Percentiles rank a stretch among this genome's conserved stretches.
These are phyloP conservation scores for Polytrichum commune DNA, from an alignment of 225 moss, liverwort and hornwort species.

Conservation along the genomic window DNA sequence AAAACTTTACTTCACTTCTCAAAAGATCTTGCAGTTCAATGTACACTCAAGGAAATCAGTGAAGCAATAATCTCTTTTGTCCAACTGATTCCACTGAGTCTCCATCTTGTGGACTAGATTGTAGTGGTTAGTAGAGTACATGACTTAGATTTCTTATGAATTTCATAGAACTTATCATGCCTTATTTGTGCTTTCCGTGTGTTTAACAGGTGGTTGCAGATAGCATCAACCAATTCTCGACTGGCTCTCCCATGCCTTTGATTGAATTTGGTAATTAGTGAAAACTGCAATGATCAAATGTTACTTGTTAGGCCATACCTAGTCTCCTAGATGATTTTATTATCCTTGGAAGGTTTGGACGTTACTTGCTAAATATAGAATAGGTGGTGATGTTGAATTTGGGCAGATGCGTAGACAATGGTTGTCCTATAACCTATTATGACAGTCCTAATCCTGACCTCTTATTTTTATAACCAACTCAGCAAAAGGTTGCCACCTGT, in stretches of 20 bases:
- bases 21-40: not conserved
- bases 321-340: too few species aligned
- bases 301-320: too few species aligned
- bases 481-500: too few species aligned
- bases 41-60: not conserved
- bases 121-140: not conserved
- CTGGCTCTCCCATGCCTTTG: conserved; percentile 19
- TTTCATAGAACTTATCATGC: not conserved
- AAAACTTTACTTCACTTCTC: not conserved
- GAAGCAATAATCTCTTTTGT: not conserved
- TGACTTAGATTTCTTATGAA: not conserved
- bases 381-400: too few species aligned
- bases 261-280: conserved; percentile 35
- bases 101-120: too few species aligned
- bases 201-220: conserved; percentile 33
- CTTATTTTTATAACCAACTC: too few species aligned
- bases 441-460: too few species aligned
- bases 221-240: conserved; percentile 28
- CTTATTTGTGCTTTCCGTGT: conserved; percentile 5
- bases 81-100: not conserved
- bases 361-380: too few species aligned
- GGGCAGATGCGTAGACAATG: too few species aligned
- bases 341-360: too few species aligned
- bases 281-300: not conserved
- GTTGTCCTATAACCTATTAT: too few species aligned